Evolutionary conservation across 1,139 yeast species (phyloP).

Genomic region (Nematodospora anomalae): DNA sequence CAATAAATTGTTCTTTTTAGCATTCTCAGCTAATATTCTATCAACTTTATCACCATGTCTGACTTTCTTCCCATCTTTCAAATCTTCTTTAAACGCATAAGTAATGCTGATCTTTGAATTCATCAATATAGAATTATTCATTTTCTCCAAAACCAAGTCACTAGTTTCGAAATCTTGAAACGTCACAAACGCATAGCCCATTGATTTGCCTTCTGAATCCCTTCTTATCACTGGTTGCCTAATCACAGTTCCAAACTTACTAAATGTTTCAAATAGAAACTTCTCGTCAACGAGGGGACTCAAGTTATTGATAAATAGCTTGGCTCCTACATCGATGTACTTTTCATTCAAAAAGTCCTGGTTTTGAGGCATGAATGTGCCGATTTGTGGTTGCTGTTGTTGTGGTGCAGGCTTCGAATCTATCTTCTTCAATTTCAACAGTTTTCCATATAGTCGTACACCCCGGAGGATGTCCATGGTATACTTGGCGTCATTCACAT

Average conservation of each 20-base stretch:
- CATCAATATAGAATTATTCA: slow-evolving; percentile 71
- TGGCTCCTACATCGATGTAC: slow-evolving; percentile 66
- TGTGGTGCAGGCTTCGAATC: slow-evolving; percentile 20
- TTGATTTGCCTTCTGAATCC: slow-evolving; percentile 53
- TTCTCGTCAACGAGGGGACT: slow-evolving; percentile 68
- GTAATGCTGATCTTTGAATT: slow-evolving; percentile 60
- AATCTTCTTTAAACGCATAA: slow-evolving; percentile 73
- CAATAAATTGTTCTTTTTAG: slow-evolving; percentile 36
- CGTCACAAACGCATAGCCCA: slow-evolving; percentile 62
- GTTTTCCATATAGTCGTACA: slow-evolving; percentile 62
- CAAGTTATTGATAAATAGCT: slow-evolving; percentile 69
- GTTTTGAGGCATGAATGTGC: slow-evolving; percentile 8
- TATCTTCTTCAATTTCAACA: slow-evolving; percentile 59
- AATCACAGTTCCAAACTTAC: slow-evolving; percentile 65
- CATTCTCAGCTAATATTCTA: slow-evolving; percentile 69
- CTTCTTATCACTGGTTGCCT: slow-evolving; percentile 54
- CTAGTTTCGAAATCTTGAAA: slow-evolving; percentile 66
- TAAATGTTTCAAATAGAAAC: slow-evolving; percentile 59
- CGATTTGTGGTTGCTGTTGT: slow-evolving; percentile 5
- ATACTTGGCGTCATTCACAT: slow-evolving; percentile 67
- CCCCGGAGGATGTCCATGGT: slow-evolving; percentile 63
- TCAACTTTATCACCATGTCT: slow-evolving; percentile 84
- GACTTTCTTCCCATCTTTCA: slow-evolving; percentile 38
- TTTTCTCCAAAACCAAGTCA: slow-evolving; percentile 68
- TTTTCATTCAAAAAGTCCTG: slow-evolving; percentile 11